These are phyloP conservation scores for Chytriomyces sp. DNA, from an alignment of 192 early-diverging fungal species.

Conservation along the genomic window DNA sequence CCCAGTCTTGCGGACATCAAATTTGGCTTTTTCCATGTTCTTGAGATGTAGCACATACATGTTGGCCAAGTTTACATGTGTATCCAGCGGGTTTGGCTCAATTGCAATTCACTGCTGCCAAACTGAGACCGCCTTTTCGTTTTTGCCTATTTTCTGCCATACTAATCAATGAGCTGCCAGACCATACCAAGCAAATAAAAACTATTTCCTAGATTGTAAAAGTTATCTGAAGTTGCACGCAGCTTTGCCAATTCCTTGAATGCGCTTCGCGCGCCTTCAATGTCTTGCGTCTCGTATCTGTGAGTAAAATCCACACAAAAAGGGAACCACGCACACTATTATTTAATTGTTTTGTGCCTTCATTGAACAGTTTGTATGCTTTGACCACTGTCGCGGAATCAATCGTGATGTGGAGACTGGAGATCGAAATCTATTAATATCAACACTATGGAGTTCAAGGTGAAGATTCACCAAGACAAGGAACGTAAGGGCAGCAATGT, in stretches of 20 bases:
- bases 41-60: conserved; percentile 52
- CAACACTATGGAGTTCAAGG: too few relatives aligned
- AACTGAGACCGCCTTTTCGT: conserved; percentile 54
- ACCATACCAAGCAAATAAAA: conserved; percentile 33
- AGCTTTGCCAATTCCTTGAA: conserved; percentile 33
- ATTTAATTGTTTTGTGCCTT: too few relatives aligned
- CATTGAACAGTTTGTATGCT: too few relatives aligned
- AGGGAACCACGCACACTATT: too few relatives aligned
- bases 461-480: too few relatives aligned
- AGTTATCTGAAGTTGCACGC: conserved; percentile 38
- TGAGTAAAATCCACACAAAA: not conserved
- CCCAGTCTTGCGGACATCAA: not conserved
- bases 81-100: conserved; percentile 60
- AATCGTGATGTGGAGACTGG: too few relatives aligned
- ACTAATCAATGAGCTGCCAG: not conserved
- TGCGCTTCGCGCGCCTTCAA: conserved; percentile 32
- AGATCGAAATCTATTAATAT: too few relatives aligned
- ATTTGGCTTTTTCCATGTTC: conserved; percentile 44
- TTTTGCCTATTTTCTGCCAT: conserved; percentile 38
- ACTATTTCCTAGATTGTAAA: conserved; percentile 50
- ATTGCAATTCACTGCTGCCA: conserved; percentile 62
- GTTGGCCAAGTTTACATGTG: conserved; percentile 72
- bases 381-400: too few relatives aligned
- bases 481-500: too few relatives aligned
- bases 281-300: conserved; percentile 14